Percentiles rank a stretch among this genome's conserved stretches.
These are phyloP conservation scores for Avena sativa DNA, from an alignment of 176 grass and related monocot genomes.

Conservation along the genomic window DNA sequence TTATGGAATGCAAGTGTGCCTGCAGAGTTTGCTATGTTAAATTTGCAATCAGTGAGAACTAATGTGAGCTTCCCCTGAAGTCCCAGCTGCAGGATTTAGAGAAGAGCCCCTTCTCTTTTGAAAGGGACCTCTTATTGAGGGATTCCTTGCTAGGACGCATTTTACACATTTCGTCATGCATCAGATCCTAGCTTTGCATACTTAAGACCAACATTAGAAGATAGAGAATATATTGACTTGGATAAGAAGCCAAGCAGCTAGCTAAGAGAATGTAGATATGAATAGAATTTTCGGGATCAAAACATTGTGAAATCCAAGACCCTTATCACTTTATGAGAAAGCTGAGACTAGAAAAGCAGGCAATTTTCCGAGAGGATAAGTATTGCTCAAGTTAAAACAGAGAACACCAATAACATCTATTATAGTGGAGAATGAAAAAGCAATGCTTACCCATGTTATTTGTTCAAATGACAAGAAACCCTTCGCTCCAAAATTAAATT, in stretches of 20 bases:
- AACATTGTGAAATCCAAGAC: neutral
- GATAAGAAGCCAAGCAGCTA: neutral
- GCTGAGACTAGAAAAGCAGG: neutral
- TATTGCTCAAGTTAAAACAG: neutral
- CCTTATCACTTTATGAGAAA: neutral
- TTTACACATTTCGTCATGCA: neutral
- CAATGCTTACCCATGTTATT: constrained; percentile 90
- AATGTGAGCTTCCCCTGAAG: neutral
- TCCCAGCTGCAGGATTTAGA: neutral
- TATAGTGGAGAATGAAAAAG: neutral
- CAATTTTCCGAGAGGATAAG: constrained; percentile 2
- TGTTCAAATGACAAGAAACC: constrained; percentile 93
- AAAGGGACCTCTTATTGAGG: neutral
- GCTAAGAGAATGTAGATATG: neutral
- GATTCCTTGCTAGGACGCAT: neutral
- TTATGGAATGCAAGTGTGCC: neutral
- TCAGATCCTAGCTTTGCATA: neutral
- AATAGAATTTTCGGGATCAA: neutral
- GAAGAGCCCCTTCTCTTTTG: neutral
- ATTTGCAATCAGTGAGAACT: neutral
- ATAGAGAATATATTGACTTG: neutral
- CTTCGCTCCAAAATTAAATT: constrained; percentile 92
- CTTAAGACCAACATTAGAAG: neutral
- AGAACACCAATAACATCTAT: neutral
- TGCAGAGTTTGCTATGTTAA: neutral